phyloP scores from a whole-genome alignment of 2,329 filamentous ascomycete species.

The Colletotrichum eremochloae region DNA sequence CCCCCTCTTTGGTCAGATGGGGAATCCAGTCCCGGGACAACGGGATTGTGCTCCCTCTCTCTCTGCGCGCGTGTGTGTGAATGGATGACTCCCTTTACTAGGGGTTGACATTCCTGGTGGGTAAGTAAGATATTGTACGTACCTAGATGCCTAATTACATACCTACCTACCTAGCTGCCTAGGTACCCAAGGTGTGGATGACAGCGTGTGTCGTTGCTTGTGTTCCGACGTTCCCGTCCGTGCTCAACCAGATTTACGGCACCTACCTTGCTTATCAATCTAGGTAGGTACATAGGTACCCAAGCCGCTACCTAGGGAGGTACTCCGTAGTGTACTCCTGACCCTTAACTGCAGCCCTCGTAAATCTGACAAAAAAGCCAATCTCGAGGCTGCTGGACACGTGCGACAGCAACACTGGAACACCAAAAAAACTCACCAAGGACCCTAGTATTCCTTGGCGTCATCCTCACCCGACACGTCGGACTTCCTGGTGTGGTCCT shows the following conservation, averaged over 20 bases:
- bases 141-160: background rate
- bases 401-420: constrained; percentile 31
- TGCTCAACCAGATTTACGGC: constrained; percentile 28
- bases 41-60: background rate
- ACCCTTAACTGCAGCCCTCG: constrained; percentile 32
- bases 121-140: no score
- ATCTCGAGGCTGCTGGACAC: constrained; percentile 21
- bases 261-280: constrained; percentile 16
- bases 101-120: background rate
- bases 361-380: constrained; percentile 29
- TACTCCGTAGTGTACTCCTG: no score
- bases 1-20: background rate
- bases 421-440: constrained; percentile 17
- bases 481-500: constrained; percentile 1
- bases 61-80: no score
- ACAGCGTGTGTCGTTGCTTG: background rate
- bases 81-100: background rate
- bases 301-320: no score
- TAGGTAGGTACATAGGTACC: no score
- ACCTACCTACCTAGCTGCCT: background rate
- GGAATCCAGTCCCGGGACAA: constrained; percentile 1
- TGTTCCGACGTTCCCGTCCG: background rate
- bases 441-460: background rate
- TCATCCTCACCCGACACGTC: constrained; percentile 5
- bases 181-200: background rate